phyloP scores from a whole-genome alignment of 768 basidiomycete species.

The Tricholoma matsutake region DNA sequence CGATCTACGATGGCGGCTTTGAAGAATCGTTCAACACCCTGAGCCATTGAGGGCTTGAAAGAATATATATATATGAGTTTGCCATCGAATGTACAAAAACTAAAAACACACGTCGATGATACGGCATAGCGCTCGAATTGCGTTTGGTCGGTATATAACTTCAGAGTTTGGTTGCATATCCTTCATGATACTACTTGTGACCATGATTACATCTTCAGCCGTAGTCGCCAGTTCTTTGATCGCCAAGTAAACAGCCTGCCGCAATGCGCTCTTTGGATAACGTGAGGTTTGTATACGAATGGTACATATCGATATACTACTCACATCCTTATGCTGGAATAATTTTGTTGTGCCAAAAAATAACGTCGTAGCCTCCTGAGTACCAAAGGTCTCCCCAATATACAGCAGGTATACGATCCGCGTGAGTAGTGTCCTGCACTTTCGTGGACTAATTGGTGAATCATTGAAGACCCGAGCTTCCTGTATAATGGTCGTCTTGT shows the following conservation, averaged over 20 bases:
- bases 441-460: conserved; percentile 95
- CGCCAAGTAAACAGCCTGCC: conserved; percentile 97
- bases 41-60: conserved; percentile 92
- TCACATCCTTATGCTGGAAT: conserved; percentile 98
- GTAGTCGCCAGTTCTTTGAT: conserved; percentile 95
- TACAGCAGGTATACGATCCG: conserved; percentile 96
- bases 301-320: conserved; percentile 28
- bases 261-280: conserved; percentile 72
- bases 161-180: conserved; percentile 99
- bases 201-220: conserved; percentile 99
- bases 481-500: conserved; percentile 97
- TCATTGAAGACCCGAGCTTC: conserved; percentile 99
- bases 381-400: conserved; percentile 90
- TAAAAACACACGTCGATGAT: conserved; percentile 87
- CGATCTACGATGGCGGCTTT: conserved; percentile 98
- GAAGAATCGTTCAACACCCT: conserved; percentile 98
- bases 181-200: conserved; percentile 99
- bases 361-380: conserved; percentile 94
- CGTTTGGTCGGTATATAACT: conserved; percentile 97
- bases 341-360: conserved; percentile 99
- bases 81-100: background rate
- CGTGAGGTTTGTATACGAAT: background rate
- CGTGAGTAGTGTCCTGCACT: conserved; percentile 94
- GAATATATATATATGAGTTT: conserved; percentile 7
- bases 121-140: conserved; percentile 92